Evolutionary conservation across 768 basidiomycete species (phyloP).

Genomic region (Heimioporus sp.): DNA sequence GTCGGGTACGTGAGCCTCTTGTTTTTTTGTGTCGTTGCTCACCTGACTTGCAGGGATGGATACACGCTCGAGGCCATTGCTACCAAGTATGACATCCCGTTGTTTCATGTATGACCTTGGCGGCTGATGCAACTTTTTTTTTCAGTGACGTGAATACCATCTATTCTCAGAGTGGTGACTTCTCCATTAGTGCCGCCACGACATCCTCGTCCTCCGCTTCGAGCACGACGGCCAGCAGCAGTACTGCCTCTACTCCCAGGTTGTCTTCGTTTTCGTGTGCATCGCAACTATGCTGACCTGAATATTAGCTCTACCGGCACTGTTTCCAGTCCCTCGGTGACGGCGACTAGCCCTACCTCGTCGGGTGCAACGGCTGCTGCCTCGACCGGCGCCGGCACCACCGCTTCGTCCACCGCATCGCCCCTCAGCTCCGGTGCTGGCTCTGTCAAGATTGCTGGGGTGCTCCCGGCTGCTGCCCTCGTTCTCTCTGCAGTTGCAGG

Average conservation of each 20-base stretch:
- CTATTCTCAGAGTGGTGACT: conserved; percentile 38
- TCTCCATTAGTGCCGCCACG: conserved; percentile 35
- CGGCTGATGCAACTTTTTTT: not conserved
- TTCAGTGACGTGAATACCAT: conserved; percentile 45
- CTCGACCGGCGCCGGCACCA: conserved; percentile 4
- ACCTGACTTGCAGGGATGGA: conserved; percentile 15
- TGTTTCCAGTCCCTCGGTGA: conserved; percentile 1
- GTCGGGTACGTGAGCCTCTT: conserved; percentile 32
- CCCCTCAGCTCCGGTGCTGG: conserved; percentile 25
- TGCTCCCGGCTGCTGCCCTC: conserved; percentile 34
- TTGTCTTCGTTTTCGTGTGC: not conserved
- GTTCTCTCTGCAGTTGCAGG: conserved; percentile 49
- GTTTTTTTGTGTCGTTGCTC: not conserved
- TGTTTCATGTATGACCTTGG: not conserved
- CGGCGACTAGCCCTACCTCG: conserved; percentile 10
- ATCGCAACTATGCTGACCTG: accelerated
- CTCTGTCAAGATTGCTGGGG: conserved; percentile 32
- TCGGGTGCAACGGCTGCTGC: not conserved
- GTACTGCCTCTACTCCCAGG: conserved; percentile 6
- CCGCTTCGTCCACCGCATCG: conserved; percentile 22
- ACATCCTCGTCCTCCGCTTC: conserved; percentile 7
- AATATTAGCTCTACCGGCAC: not conserved
- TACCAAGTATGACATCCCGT: conserved; percentile 29
- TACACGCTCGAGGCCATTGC: conserved; percentile 51
- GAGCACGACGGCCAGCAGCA: conserved; percentile 5